Evolutionary conservation across 164 flowering plant species (phyloP).

Genomic region (Annona squamosa): DNA sequence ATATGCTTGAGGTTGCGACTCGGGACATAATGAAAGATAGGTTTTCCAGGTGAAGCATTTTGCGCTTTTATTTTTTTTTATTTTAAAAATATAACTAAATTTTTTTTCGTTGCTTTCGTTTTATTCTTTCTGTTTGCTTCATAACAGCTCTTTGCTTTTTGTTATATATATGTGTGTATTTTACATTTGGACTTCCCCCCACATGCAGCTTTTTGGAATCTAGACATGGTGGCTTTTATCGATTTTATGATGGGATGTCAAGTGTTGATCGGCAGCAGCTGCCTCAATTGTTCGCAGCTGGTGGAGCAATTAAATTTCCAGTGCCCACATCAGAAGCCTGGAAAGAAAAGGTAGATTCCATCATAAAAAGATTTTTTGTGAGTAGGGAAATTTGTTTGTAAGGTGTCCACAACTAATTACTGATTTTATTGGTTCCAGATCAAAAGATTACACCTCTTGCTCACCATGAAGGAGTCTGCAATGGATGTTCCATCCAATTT

Average conservation of each 20-base stretch:
- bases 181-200: neutral
- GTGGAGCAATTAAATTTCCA: constrained; percentile 81
- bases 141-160: neutral
- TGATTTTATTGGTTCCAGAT: constrained; percentile 36
- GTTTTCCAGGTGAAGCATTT: constrained; percentile 42
- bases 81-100: too few relatives aligned
- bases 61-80: neutral
- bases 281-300: constrained; percentile 68
- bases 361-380: neutral
- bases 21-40: constrained; percentile 83
- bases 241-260: constrained; percentile 47
- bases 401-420: neutral
- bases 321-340: constrained; percentile 66
- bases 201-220: constrained; percentile 59
- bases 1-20: constrained; percentile 88
- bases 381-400: neutral
- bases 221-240: constrained; percentile 50
- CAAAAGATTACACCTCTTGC: constrained; percentile 67
- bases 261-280: constrained; percentile 61
- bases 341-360: constrained; percentile 67
- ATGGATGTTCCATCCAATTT: constrained; percentile 97
- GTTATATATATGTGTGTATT: neutral
- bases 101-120: neutral
- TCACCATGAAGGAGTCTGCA: constrained; percentile 94
- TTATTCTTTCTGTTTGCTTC: neutral